Percentiles rank a stretch among this genome's conserved stretches.
Evolutionary conservation across 2,329 filamentous ascomycete species (phyloP).

Genomic region (Arthrobotrys sphaeroides): DNA sequence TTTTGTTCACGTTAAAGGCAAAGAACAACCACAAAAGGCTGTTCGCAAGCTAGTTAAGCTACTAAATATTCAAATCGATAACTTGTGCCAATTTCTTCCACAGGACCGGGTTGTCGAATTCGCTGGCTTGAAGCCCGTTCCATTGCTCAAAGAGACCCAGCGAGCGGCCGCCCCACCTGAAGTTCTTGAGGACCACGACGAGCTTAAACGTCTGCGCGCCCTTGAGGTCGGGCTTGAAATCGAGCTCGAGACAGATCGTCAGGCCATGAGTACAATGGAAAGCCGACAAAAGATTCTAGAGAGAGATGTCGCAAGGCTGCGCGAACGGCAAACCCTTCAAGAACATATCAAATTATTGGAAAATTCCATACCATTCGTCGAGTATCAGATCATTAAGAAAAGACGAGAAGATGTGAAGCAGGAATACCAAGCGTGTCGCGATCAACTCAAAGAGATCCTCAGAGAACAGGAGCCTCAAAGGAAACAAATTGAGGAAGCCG

Average conservation of each 20-base stretch:
- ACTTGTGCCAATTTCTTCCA: constrained; percentile 94
- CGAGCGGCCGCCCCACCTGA: constrained; percentile 84
- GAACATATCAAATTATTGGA: constrained; percentile 73
- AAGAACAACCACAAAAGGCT: constrained; percentile 21
- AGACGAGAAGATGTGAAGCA: constrained; percentile 67
- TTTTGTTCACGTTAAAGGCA: background rate
- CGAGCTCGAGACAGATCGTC: constrained; percentile 63
- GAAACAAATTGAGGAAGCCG: constrained; percentile 74
- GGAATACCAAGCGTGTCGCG: constrained; percentile 67
- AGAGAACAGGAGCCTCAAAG: constrained; percentile 73
- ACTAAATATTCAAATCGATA: constrained; percentile 94
- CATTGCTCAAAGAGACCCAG: constrained; percentile 84
- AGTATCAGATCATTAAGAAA: constrained; percentile 69
- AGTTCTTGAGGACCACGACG: constrained; percentile 80
- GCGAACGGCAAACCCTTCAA: constrained; percentile 76
- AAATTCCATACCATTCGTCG: constrained; percentile 72
- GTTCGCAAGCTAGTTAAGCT: constrained; percentile 68
- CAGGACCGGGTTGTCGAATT: constrained; percentile 97
- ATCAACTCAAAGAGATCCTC: constrained; percentile 70
- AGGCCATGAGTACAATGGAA: constrained; percentile 65
- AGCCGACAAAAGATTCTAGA: constrained; percentile 77
- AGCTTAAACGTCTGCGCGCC: constrained; percentile 75
- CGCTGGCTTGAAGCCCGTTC: constrained; percentile 80
- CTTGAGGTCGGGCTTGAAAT: constrained; percentile 73
- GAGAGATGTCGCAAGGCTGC: constrained; percentile 82